These are phyloP conservation scores for Lasiosphaeriaceae sp. DNA, from an alignment of 495 filamentous ascomycete species.

Conservation along the genomic window DNA sequence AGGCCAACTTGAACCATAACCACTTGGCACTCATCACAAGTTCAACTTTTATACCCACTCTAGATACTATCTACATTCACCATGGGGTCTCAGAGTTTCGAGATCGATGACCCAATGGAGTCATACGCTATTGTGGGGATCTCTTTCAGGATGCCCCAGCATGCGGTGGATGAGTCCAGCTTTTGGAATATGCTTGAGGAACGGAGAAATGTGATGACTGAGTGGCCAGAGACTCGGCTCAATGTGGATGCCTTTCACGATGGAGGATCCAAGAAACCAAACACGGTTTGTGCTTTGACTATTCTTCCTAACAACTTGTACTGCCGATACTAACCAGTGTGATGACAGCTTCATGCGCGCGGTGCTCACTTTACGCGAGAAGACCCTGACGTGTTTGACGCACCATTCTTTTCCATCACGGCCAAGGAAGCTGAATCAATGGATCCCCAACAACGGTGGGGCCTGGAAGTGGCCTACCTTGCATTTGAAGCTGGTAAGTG, in stretches of 20 bases:
- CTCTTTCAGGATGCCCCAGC: slow-evolving; percentile 36
- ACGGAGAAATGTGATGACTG: slow-evolving; percentile 30
- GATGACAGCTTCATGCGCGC: not conserved
- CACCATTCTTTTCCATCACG: slow-evolving; percentile 50
- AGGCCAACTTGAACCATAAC: too few species aligned
- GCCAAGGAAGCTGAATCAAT: slow-evolving; percentile 43
- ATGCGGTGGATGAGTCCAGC: slow-evolving; percentile 22
- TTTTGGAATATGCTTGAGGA: slow-evolving; percentile 35
- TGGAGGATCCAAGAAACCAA: not conserved
- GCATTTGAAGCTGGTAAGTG: too few species aligned
- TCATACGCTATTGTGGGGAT: slow-evolving; percentile 32
- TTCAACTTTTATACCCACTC: too few species aligned
- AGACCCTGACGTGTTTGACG: too few species aligned
- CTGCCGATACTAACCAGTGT: not conserved
- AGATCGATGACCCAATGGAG: too few species aligned
- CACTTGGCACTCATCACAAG: too few species aligned
- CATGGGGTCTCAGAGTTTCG: too few species aligned
- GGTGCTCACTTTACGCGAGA: slow-evolving; percentile 31
- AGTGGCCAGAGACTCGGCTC: slow-evolving; percentile 30
- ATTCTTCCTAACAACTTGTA: not conserved
- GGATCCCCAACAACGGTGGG: slow-evolving; percentile 14
- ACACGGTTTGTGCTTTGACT: not conserved
- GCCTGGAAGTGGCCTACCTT: slow-evolving; percentile 42
- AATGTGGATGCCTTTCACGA: slow-evolving; percentile 21
- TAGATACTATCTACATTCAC: too few species aligned